Percentiles rank a stretch among this genome's conserved stretches.
Evolutionary conservation across 129 eudicot species (phyloP).

Genomic region (Flaveria trinervia): DNA sequence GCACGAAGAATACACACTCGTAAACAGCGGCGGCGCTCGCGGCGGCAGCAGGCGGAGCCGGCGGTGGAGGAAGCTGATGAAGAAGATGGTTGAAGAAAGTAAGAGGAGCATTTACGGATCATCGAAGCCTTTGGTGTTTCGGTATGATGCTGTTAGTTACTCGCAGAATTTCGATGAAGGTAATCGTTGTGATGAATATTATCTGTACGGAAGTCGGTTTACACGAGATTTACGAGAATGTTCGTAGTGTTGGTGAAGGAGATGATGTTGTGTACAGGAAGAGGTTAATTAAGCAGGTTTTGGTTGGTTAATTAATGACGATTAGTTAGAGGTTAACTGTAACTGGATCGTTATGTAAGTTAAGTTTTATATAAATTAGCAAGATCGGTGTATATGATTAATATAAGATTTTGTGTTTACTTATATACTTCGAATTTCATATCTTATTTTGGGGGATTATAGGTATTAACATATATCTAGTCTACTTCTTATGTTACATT

Average conservation of each 20-base stretch:
- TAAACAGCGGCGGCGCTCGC: slow-evolving; percentile 1
- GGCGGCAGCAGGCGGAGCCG: neutral
- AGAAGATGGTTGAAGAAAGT: slow-evolving; percentile 58
- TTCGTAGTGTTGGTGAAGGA: neutral
- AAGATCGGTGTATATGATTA: neutral
- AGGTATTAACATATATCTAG: too few species aligned
- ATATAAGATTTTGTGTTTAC: neutral
- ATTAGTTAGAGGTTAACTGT: neutral
- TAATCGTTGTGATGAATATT: slow-evolving; percentile 4
- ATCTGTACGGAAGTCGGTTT: neutral
- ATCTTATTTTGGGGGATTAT: too few species aligned
- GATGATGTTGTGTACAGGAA: neutral
- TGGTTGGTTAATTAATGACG: neutral
- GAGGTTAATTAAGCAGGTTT: neutral
- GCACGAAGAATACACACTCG: slow-evolving; percentile 41
- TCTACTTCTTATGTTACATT: too few species aligned
- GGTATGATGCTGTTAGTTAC: slow-evolving; percentile 73
- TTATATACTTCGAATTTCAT: neutral
- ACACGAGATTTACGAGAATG: neutral
- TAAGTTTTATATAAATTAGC: neutral
- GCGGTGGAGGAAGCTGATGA: slow-evolving; percentile 53
- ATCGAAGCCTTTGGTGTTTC: slow-evolving; percentile 45
- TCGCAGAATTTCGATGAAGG: slow-evolving; percentile 58
- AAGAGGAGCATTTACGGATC: slow-evolving; percentile 51
- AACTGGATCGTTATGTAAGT: neutral